Percentiles rank a stretch among this genome's conserved stretches.
Conservation (phyloP, 495 filamentous ascomycete genomes). For the Penicilliopsis zonata region DNA sequence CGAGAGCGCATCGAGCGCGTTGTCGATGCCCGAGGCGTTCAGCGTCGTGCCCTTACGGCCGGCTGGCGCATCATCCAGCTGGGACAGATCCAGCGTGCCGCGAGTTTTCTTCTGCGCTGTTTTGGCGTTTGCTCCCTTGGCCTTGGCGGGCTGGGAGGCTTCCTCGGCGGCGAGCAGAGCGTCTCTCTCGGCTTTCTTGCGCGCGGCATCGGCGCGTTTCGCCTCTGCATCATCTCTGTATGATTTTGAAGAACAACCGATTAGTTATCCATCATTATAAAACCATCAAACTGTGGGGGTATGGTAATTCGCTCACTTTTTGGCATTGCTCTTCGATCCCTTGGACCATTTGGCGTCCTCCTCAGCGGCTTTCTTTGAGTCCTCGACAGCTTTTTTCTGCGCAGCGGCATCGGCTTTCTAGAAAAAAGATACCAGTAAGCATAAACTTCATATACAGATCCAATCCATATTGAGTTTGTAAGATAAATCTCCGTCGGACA, state of each 20-base stretch:
- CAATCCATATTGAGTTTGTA: not conserved
- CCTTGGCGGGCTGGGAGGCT: constrained; percentile 41
- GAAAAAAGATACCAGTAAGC: constrained; percentile 7
- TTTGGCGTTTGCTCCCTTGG: constrained; percentile 49
- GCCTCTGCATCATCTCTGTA: constrained; percentile 67
- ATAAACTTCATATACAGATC: not conserved
- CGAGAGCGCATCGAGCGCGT: constrained; percentile 73
- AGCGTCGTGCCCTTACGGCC: constrained; percentile 40
- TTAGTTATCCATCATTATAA: not conserved
- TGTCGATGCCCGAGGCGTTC: constrained; percentile 78
- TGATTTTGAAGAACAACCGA: not conserved
- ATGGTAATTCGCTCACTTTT: constrained; percentile 52
- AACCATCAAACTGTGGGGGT: not conserved
- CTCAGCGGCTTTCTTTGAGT: constrained; percentile 49
- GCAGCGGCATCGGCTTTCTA: constrained; percentile 84
- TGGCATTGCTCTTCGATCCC: constrained; percentile 69
- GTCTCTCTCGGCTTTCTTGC: constrained; percentile 81
- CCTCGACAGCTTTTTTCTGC: constrained; percentile 57
- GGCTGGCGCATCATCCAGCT: constrained; percentile 42
- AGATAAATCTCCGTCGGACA: constrained; percentile 2
- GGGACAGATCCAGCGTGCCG: constrained; percentile 55
- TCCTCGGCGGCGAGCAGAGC: constrained; percentile 80
- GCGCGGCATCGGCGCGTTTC: constrained; percentile 75
- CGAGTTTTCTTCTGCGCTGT: constrained; percentile 53
- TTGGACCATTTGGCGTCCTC: constrained; percentile 77